Base-by-base conservation (phyloP, 2,329 filamentous ascomycete genomes). In the Penicillium frequentans region DNA sequence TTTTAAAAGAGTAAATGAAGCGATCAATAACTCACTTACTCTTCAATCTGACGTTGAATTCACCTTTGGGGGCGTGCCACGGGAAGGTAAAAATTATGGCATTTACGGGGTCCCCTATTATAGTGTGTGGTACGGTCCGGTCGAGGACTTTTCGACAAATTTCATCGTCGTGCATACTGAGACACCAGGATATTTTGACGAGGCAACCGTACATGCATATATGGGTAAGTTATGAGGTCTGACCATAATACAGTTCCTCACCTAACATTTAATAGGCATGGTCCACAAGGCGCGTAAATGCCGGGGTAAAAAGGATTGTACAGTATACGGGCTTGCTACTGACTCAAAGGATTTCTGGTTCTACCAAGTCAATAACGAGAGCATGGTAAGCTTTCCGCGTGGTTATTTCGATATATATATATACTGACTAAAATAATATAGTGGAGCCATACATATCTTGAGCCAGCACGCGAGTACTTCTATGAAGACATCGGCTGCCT, bases 271-370 rank as follows among this genome's bases (percentile, higher is more conserved):
- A 5, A n/a, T 47, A 59, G 57, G 37, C 13, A 57, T 57, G 57
- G 31, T 59, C 37, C 49, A 59, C 44, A n/a, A n/a, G 2, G 46
- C 49, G 3, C 27, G 54, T 16, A 52, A 45, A 14, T 21, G n/a
- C n/a, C 47, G 35, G 19, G 51, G 44, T 23, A 21, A 52, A 29
- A 19, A 5, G 13, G 33, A 52, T 31, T 54, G 54, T 52, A 21
- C 14, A 33, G 29, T 60, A 13, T 57, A 53, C 46, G 52, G 58
- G 8, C 43, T 60, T 11, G 27, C 44, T 16, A 57, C 57, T 5
- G 37, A 59, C n/a, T 51, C 51, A 2, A 29, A 52, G 16, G 33
- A 45, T 6, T 60, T 57, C 31, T 53, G 44, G 49, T 60, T 60
- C 21, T 60, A 57, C 26, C 48, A 46, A 13, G 26, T 60, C 29